Evolutionary conservation across 2,329 filamentous ascomycete species (phyloP).

Genomic region (Chaetomiaceae sp.): DNA sequence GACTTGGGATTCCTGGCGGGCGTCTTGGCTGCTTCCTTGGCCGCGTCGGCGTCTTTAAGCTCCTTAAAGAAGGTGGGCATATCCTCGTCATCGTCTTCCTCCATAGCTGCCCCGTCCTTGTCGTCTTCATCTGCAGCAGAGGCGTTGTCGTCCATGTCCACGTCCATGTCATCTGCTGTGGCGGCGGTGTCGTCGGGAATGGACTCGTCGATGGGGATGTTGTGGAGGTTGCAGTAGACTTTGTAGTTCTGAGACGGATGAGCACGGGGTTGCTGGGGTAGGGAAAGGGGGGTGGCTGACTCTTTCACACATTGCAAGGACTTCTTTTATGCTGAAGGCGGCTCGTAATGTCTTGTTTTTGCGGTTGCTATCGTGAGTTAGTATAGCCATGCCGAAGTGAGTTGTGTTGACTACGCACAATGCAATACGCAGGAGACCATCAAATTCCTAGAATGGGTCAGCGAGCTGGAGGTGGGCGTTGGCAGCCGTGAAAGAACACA

Average conservation of each 20-base stretch:
- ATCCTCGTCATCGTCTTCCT: conserved; percentile 67
- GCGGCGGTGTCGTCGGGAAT: conserved; percentile 42
- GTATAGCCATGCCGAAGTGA: conserved; percentile 27
- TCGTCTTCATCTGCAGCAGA: conserved; percentile 46
- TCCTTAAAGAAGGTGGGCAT: conserved; percentile 83
- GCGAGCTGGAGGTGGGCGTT: not conserved
- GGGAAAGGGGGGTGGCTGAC: conserved; percentile 4
- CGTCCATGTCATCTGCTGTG: conserved; percentile 17
- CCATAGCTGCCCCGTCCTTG: no score
- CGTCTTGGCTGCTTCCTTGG: conserved; percentile 48
- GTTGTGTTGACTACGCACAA: conserved; percentile 50
- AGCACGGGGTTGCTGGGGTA: not conserved
- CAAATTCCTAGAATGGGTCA: conserved; percentile 66
- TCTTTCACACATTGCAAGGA: conserved; percentile 73
- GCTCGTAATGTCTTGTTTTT: conserved; percentile 89
- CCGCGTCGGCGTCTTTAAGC: conserved; percentile 37
- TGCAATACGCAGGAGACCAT: conserved; percentile 76
- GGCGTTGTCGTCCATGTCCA: conserved; percentile 38
- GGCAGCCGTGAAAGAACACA: not conserved
- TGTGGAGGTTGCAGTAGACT: conserved; percentile 84
- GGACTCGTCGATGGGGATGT: conserved; percentile 71
- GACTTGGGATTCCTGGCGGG: conserved; percentile 72
- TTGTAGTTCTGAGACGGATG: conserved; percentile 63
- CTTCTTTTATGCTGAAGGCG: conserved; percentile 74
- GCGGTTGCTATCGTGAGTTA: conserved; percentile 41